Conservation (phyloP, 805 yeast species). For the Candida pseudoglaebosa region DNA sequence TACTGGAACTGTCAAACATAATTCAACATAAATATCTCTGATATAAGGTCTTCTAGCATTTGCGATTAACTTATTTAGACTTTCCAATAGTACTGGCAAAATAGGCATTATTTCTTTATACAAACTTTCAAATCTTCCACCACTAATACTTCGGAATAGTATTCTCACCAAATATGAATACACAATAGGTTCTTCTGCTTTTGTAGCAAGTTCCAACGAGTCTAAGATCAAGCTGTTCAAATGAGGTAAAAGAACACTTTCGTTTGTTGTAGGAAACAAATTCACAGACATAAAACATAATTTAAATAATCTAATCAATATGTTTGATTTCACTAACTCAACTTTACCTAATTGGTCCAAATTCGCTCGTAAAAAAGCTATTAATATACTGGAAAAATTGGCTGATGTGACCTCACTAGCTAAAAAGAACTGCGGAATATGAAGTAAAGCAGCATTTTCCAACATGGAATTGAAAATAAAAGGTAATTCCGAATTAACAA, state of each 20-base stretch:
- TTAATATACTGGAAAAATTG: constrained; percentile 79
- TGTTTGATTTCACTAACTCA: constrained; percentile 71
- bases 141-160: constrained; percentile 89
- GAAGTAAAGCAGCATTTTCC: constrained; percentile 78
- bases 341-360: constrained; percentile 77
- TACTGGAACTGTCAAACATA: constrained; percentile 94
- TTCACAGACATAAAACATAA: constrained; percentile 95
- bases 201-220: constrained; percentile 73
- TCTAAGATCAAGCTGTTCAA: constrained; percentile 77
- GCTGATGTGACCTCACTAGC: constrained; percentile 95
- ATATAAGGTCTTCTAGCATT: constrained; percentile 87
- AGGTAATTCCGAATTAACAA: constrained; percentile 75
- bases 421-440: constrained; percentile 88
- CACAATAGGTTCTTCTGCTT: constrained; percentile 85
- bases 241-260: constrained; percentile 83
- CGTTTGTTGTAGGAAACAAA: constrained; percentile 82
- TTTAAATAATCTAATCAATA: constrained; percentile 82
- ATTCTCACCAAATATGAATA: constrained; percentile 87
- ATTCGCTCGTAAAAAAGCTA: constrained; percentile 70
- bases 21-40: constrained; percentile 88
- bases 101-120: constrained; percentile 93
- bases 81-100: constrained; percentile 79
- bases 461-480: constrained; percentile 75
- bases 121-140: constrained; percentile 90
- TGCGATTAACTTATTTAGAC: constrained; percentile 75